Evolutionary conservation across 208 protist species (phyloP), one percentile per base, ranked within the genome.

Genomic region (Trypanosoma vivax): DNA sequence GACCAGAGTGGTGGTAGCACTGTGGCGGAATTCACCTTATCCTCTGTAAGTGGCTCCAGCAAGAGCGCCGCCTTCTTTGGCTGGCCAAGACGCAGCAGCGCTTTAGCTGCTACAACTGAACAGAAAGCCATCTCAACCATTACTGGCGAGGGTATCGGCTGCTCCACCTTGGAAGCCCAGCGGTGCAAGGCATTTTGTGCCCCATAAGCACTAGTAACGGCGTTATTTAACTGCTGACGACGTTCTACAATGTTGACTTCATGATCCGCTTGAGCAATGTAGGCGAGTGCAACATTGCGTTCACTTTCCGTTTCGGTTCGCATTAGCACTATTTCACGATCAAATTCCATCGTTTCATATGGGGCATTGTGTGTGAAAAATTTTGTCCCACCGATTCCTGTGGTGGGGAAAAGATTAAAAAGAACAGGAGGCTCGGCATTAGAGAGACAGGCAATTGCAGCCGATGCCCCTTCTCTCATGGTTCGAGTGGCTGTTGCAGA

Each of bases 1-100:
- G 47, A 57, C 83, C 86, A 93, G 63, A 79, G 68, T 7, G 81
- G 77, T 24, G 86, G 86, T n/a, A 82, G 79, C 38, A 87, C 65
- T 34, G 66, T 61, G 5, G 71, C 65, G 2, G 77, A 81, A 43
- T 71, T 82, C 9, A 54, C 48, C 52, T 89, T 94, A 18, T 87
- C 75, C 57, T 89, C 86, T 40, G 90, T 87, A 16, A 94, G 72
- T 28, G 86, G 86, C 60, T 94, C 86, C 11, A 94, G 62, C 52
- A 86, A 58, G 40, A 94, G 49, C 9, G 77, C 82, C 11, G 86
- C 86, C 55, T 94, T 94, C 31, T 81, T 78, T 10, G 79, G 64
- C 41, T 94, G 86, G 30, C 69, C 74, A 24, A 94, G 75, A 39
- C 83, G 66, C 35, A 94, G 47, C 11, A 94, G 61, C 5, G 82